Conservation (phyloP, 148 eudicot genomes). For the Nyssa sinensis region DNA sequence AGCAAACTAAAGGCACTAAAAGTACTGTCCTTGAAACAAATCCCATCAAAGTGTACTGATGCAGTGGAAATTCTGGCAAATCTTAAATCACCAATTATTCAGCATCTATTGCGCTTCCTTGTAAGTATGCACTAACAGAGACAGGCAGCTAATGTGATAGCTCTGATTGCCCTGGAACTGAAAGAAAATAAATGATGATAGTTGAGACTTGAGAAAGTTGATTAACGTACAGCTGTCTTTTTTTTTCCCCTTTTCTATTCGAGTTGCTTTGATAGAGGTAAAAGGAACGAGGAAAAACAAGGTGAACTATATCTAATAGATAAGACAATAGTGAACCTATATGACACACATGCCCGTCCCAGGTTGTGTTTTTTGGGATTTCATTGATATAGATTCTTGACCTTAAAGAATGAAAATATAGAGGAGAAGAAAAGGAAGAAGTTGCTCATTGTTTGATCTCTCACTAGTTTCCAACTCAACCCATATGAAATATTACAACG, state of each 20-base stretch:
- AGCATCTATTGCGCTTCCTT: neutral
- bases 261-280: neutral
- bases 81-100: neutral
- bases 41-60: neutral
- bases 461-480: too few species aligned
- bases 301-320: neutral
- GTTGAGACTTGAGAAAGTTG: neutral
- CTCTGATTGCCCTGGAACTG: neutral
- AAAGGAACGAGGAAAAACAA: neutral
- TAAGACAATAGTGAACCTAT: neutral
- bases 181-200: neutral
- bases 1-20: neutral
- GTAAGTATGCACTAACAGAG: neutral
- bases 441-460: neutral
- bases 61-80: neutral
- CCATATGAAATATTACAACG: too few species aligned
- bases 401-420: too few species aligned
- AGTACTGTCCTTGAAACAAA: neutral
- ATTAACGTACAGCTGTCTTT: neutral
- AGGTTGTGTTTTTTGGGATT: neutral
- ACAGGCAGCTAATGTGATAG: neutral
- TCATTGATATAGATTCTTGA: neutral
- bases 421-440: too few species aligned
- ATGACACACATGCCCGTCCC: neutral
- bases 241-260: too few species aligned